Conservation (phyloP, 148 eudicot genomes). For the Diospyros lotus region DNA sequence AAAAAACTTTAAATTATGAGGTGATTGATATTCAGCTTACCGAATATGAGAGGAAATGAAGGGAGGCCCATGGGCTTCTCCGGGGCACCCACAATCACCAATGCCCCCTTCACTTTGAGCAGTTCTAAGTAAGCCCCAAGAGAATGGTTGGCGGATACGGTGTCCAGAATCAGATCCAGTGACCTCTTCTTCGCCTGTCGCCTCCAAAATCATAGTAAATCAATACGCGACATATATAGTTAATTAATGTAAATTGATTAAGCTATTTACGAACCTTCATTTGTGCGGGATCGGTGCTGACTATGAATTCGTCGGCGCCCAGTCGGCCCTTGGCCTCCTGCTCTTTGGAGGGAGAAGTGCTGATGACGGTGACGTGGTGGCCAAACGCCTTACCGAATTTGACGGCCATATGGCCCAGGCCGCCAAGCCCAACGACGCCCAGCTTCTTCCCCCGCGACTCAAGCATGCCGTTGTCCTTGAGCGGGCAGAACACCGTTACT, state of each 20-base stretch:
- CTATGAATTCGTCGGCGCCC: slow-evolving; percentile 70
- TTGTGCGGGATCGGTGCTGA: slow-evolving; percentile 54
- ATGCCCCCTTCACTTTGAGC: slow-evolving; percentile 69
- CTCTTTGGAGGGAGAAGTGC: slow-evolving; percentile 86
- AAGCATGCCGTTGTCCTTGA: slow-evolving; percentile 62
- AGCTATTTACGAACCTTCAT: slow-evolving; percentile 50
- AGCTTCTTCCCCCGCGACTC: slow-evolving; percentile 49
- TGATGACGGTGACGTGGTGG: slow-evolving; percentile 80
- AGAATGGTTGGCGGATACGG: slow-evolving; percentile 78
- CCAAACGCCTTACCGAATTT: slow-evolving; percentile 88
- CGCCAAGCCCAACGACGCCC: slow-evolving; percentile 83
- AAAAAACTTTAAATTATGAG: background rate
- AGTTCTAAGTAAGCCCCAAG: slow-evolving; percentile 70
- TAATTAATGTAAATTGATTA: too few relatives aligned
- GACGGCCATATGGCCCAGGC: slow-evolving; percentile 81
- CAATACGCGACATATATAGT: background rate
- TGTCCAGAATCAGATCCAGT: slow-evolving; percentile 71
- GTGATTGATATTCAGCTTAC: slow-evolving; percentile 21
- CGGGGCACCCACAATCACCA: slow-evolving; percentile 81
- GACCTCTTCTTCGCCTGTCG: slow-evolving; percentile 52
- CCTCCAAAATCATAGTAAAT: background rate
- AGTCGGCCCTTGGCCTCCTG: slow-evolving; percentile 53
- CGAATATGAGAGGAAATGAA: slow-evolving; percentile 75
- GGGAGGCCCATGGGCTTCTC: slow-evolving; percentile 87
- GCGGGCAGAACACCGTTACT: slow-evolving; percentile 65